Percentiles rank a stretch among this genome's conserved stretches.
These are phyloP conservation scores for Nicotiana sylvestris DNA, from an alignment of 257 asterid species.

Conservation along the genomic window DNA sequence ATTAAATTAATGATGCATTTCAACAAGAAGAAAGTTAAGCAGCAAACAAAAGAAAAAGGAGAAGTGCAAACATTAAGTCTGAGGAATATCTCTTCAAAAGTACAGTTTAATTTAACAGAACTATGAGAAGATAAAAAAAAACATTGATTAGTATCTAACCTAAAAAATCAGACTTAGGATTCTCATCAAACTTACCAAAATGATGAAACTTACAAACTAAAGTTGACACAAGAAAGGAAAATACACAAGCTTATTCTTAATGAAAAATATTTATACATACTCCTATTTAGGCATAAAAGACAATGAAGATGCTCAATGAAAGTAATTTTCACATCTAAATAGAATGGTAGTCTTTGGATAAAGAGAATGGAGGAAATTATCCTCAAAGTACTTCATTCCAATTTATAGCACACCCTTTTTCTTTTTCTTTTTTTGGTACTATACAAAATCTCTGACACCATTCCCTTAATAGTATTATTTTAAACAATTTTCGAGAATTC, in stretches of 20 bases:
- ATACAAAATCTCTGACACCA: background rate
- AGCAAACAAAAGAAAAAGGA: background rate
- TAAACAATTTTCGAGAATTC: constrained; percentile 2
- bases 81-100: background rate
- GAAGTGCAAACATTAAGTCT: background rate
- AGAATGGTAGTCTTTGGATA: background rate
- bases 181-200: background rate
- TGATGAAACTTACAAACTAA: background rate
- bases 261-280: background rate
- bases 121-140: background rate
- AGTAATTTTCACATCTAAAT: background rate
- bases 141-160: background rate
- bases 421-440: background rate
- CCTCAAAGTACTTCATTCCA: background rate
- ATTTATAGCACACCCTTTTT: background rate
- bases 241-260: background rate
- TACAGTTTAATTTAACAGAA: background rate
- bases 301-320: background rate
- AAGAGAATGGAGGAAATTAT: background rate
- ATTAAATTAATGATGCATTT: background rate
- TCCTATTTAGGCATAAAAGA: background rate
- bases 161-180: background rate
- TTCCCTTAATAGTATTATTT: background rate
- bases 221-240: background rate
- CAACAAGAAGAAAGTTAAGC: background rate